Conservation (phyloP, 2,329 filamentous ascomycete genomes). For the Scytalidium sp. region DNA sequence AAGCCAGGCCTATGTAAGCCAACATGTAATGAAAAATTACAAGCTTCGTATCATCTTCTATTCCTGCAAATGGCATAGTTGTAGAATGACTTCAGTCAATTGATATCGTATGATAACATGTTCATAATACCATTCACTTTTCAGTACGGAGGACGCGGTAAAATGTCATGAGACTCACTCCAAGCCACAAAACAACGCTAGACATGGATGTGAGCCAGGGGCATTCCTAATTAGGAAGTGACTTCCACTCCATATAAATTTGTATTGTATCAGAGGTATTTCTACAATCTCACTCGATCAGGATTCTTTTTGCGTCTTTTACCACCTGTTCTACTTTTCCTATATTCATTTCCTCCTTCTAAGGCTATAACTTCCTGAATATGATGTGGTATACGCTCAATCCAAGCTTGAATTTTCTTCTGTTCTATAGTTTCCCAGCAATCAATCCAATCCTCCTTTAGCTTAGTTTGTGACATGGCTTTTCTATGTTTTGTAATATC, state of each 20-base stretch:
- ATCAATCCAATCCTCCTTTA: conserved; percentile 10
- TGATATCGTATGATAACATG: too few relatives aligned
- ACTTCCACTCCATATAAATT: neutral
- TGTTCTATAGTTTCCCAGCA: conserved; percentile 13
- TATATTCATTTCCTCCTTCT: conserved; percentile 22
- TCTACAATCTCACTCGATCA: neutral
- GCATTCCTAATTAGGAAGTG: too few relatives aligned
- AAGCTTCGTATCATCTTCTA: too few relatives aligned
- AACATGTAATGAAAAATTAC: too few relatives aligned
- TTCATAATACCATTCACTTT: too few relatives aligned
- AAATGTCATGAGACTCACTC: too few relatives aligned
- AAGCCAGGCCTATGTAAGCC: too few relatives aligned
- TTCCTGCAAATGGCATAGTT: too few relatives aligned
- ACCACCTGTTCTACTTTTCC: conserved; percentile 5
- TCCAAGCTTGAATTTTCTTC: conserved; percentile 18
- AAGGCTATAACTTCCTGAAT: conserved; percentile 18
- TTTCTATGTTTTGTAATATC: conserved; percentile 11
- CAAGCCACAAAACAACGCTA: too few relatives aligned
- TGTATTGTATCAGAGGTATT: neutral
- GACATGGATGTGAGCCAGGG: too few relatives aligned
- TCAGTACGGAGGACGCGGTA: too few relatives aligned
- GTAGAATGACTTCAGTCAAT: too few relatives aligned
- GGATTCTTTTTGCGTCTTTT: neutral
- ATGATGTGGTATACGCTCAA: conserved; percentile 16
- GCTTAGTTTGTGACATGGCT: conserved; percentile 5